phyloP scores from a whole-genome alignment of 2,329 filamentous ascomycete genomes.

The Chaetothyriales sp. region DNA sequence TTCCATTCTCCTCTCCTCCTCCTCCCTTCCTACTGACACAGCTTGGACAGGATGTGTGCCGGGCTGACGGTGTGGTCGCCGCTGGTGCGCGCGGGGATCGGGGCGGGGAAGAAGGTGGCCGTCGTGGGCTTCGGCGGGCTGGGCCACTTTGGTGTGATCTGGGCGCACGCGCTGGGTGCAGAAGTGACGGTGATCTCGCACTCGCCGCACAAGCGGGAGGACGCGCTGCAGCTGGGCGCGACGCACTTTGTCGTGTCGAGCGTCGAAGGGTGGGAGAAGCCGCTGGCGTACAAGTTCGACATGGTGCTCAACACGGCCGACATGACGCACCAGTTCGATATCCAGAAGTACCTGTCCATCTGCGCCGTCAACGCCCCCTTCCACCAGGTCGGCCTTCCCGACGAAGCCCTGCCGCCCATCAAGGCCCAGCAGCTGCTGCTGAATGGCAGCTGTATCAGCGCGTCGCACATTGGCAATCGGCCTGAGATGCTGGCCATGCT shows the following conservation, averaged over 20 bases:
- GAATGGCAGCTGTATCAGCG: conserved; percentile 59
- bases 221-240: conserved; percentile 43
- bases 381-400: conserved; percentile 43
- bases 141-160: conserved; percentile 56
- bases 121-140: conserved; percentile 43
- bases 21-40: background rate
- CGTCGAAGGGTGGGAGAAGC: conserved; percentile 43
- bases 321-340: conserved; percentile 53
- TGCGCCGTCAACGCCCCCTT: conserved; percentile 41
- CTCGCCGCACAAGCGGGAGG: conserved; percentile 43
- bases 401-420: conserved; percentile 54
- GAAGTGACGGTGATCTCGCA: conserved; percentile 49
- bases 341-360: conserved; percentile 37
- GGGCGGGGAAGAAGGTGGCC: conserved; percentile 43
- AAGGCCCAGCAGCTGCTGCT: conserved; percentile 58
- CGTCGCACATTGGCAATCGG: conserved; percentile 55
- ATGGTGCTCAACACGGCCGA: conserved; percentile 61
- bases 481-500: conserved; percentile 59
- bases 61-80: conserved; percentile 69
- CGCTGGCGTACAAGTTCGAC: conserved; percentile 40
- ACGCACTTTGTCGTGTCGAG: conserved; percentile 45
- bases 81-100: conserved; percentile 57
- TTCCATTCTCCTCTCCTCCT: too few species aligned
- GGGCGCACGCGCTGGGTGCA: conserved; percentile 51
- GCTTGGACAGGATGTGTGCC: conserved; percentile 44